A percentile compares a stretch with the other conserved stretches of the same genome.
Conservation (phyloP, 129 eudicot species). For the Flaveria ramosissima region DNA sequence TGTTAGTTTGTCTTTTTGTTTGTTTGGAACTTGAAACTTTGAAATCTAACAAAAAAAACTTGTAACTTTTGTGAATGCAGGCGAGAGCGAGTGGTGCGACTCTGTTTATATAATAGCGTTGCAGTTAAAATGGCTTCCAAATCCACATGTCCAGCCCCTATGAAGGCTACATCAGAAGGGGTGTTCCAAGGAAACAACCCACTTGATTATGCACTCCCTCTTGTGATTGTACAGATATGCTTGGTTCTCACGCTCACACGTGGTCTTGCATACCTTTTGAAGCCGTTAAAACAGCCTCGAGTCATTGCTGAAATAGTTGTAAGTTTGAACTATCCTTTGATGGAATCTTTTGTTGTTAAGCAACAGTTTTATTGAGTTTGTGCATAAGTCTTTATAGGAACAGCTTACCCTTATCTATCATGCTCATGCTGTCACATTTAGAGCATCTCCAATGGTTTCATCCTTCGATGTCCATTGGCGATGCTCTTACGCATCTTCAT, state of each 20-base stretch:
- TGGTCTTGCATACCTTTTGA: slow-evolving; percentile 62
- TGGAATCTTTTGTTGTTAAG: slow-evolving; percentile 25
- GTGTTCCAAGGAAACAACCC: slow-evolving; percentile 79
- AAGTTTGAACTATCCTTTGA: slow-evolving; percentile 24
- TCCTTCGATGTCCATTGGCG: too few species aligned
- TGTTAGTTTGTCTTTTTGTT: neutral
- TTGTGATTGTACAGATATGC: slow-evolving; percentile 65
- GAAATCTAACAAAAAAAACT: neutral
- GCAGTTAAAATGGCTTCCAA: slow-evolving; percentile 50
- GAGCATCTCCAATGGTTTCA: too few species aligned
- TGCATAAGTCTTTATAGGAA: neutral
- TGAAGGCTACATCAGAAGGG: slow-evolving; percentile 85
- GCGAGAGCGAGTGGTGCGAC: neutral
- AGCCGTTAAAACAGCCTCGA: slow-evolving; percentile 83
- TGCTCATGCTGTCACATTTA: too few species aligned
- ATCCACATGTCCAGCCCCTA: slow-evolving; percentile 44
- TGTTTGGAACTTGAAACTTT: slow-evolving; percentile 2
- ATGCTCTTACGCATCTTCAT: too few species aligned
- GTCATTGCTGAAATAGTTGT: slow-evolving; percentile 87
- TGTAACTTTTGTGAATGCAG: slow-evolving; percentile 24
- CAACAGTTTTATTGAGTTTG: neutral
- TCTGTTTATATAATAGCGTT: neutral
- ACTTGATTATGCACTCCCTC: slow-evolving; percentile 72
- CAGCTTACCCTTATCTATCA: too few species aligned
- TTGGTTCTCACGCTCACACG: slow-evolving; percentile 72